phyloP scores from a whole-genome alignment of 441 rosid species.

The Kokia cookei region DNA sequence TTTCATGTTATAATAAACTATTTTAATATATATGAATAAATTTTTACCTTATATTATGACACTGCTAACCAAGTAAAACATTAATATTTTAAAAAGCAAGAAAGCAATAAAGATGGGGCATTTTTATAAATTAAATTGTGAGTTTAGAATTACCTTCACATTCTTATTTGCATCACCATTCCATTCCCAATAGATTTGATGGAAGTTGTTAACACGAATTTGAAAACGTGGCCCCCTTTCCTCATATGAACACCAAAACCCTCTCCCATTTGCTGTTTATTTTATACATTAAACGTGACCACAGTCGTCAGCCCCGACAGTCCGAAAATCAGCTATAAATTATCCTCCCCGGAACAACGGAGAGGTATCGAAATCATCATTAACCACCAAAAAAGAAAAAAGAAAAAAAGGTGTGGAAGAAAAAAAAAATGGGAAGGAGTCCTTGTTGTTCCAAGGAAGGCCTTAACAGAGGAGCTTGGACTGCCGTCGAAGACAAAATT shows the following conservation, averaged over 20 bases:
- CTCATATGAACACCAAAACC: neutral
- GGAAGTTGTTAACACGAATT: neutral
- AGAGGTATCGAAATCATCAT: neutral
- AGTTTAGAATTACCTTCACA: too few relatives aligned
- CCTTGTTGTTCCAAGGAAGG: conserved; percentile 37
- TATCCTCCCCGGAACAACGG: neutral
- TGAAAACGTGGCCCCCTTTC: neutral
- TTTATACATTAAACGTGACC: neutral
- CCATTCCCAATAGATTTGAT: too few relatives aligned
- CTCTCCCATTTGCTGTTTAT: neutral
- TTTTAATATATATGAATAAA: too few relatives aligned
- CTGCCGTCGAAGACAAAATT: conserved; percentile 28
- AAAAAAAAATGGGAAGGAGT: conserved; percentile 26
- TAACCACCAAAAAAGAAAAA: neutral
- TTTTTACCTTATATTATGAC: too few relatives aligned
- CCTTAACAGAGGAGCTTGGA: conserved; percentile 39
- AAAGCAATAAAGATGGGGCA: too few relatives aligned
- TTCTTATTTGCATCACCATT: too few relatives aligned
- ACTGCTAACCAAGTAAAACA: too few relatives aligned
- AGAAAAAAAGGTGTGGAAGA: neutral
- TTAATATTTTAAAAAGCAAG: too few relatives aligned
- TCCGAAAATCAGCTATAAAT: neutral
- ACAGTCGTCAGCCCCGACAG: neutral
- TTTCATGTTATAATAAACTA: too few relatives aligned
- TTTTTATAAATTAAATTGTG: too few relatives aligned